Evolutionary conservation across 768 basidiomycete genomes (phyloP).

Genomic region (Russula lepida): DNA sequence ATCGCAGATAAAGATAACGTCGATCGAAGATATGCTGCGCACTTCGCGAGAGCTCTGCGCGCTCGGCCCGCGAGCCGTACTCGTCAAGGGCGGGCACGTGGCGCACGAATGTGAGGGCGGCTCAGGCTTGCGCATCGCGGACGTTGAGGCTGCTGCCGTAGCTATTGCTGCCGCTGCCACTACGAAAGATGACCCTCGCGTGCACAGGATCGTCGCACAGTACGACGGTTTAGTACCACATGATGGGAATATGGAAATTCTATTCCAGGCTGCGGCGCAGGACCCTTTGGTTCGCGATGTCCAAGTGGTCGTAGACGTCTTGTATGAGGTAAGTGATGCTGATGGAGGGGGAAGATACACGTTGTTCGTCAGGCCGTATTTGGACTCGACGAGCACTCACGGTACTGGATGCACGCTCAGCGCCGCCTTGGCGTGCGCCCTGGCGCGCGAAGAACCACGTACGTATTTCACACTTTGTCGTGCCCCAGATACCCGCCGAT

Average conservation of each 20-base stretch:
- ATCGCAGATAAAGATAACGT: conserved; percentile 28
- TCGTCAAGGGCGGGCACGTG: conserved; percentile 85
- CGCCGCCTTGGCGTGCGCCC: conserved; percentile 63
- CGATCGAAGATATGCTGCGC: conserved; percentile 50
- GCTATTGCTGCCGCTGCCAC: neutral
- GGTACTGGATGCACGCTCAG: conserved; percentile 93
- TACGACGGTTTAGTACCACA: conserved; percentile 25
- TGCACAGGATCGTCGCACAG: neutral
- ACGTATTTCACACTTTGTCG: conserved; percentile 23
- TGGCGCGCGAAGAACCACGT: conserved; percentile 45
- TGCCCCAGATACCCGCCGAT: neutral
- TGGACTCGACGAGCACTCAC: conserved; percentile 70
- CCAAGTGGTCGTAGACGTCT: conserved; percentile 53
- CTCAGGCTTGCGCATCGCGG: conserved; percentile 30
- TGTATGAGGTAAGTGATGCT: conserved; percentile 36
- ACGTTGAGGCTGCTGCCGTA: conserved; percentile 31
- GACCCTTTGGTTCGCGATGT: conserved; percentile 19
- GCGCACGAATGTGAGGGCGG: conserved; percentile 10
- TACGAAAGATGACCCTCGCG: neutral
- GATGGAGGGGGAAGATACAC: conserved; percentile 22
- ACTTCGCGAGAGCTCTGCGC: conserved; percentile 43
- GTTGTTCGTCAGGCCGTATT: conserved; percentile 50
- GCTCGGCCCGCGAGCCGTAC: conserved; percentile 47
- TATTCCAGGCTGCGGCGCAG: conserved; percentile 29
- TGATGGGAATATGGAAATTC: conserved; percentile 56